Conservation (phyloP, 805 yeast genomes). For the Candida ponderosae region DNA sequence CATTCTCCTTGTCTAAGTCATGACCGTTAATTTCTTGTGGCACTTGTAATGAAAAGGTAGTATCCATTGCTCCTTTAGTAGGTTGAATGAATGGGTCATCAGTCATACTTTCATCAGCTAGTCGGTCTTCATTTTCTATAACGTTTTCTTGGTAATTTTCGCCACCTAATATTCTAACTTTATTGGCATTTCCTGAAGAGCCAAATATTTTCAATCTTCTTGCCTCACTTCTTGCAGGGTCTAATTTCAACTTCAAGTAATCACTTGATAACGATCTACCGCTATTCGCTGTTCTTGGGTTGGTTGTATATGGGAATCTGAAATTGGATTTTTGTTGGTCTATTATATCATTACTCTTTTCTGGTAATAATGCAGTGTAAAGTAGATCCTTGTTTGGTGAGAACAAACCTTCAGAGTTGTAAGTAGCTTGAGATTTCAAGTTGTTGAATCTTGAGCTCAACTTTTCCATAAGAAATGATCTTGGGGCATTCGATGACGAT, state of each 20-base stretch:
- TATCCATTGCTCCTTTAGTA: too few relatives aligned
- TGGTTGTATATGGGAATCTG: conserved; percentile 3
- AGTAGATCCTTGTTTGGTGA: conserved; percentile 23
- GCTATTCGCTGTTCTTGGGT: conserved; percentile 6
- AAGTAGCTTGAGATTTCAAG: conserved; percentile 14
- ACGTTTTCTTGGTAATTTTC: neutral
- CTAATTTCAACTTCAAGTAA: conserved; percentile 27
- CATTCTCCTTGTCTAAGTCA: too few relatives aligned
- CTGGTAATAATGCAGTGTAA: conserved; percentile 10
- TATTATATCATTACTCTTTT: conserved; percentile 4
- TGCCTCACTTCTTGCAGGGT: conserved; percentile 34
- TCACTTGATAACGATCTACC: conserved; percentile 19
- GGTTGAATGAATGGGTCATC: too few relatives aligned
- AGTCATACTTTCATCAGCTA: conserved; percentile 3
- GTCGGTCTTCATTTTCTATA: neutral
- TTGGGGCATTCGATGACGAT: conserved; percentile 9
- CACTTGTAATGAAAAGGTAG: too few relatives aligned
- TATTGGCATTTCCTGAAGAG: conserved; percentile 17
- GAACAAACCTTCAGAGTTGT: conserved; percentile 28
- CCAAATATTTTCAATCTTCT: conserved; percentile 31
- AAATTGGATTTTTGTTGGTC: conserved; percentile 1
- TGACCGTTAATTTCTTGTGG: too few relatives aligned
- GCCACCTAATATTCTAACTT: conserved; percentile 18
- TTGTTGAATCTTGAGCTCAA: conserved; percentile 26
- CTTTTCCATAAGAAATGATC: conserved; percentile 24